Evolutionary conservation across 1,284 basidiomycete genomes (phyloP).

Genomic region (Rhodofomes roseus): DNA sequence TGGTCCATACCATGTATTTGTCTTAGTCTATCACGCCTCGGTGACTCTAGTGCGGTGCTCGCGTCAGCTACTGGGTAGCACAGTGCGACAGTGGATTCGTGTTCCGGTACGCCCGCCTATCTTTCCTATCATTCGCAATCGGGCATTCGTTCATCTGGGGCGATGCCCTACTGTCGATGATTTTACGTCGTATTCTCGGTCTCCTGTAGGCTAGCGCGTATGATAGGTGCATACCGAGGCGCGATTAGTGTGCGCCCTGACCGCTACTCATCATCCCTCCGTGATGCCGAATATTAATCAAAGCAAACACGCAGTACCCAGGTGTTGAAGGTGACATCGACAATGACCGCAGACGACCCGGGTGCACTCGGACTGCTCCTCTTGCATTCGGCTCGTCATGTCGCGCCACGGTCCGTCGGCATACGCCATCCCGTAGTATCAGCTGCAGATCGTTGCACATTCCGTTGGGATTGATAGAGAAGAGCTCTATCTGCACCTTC

Average conservation of each 20-base stretch:
- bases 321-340: not conserved
- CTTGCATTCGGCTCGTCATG: not conserved
- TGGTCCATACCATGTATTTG: not conserved
- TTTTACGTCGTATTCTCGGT: not conserved
- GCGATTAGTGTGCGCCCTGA: not conserved
- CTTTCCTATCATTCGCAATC: not conserved
- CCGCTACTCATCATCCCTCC: not conserved
- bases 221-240: not conserved
- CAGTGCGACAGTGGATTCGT: not conserved
- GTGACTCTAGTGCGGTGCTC: not conserved
- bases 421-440: not conserved
- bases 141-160: not conserved
- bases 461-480: not conserved
- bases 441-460: not conserved
- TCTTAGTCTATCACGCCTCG: not conserved
- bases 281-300: not conserved
- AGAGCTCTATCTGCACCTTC: not conserved
- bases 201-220: not conserved
- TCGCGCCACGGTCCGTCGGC: not conserved
- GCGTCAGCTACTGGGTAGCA: not conserved
- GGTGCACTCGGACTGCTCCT: not conserved
- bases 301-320: not conserved
- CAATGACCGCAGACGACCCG: not conserved
- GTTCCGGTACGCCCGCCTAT: constrained; percentile 2
- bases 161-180: not conserved